Evolutionary conservation across 2,329 filamentous ascomycete genomes (phyloP), one percentile per base, ranked within the genome.

Genomic region (Ramichloridium luteum): DNA sequence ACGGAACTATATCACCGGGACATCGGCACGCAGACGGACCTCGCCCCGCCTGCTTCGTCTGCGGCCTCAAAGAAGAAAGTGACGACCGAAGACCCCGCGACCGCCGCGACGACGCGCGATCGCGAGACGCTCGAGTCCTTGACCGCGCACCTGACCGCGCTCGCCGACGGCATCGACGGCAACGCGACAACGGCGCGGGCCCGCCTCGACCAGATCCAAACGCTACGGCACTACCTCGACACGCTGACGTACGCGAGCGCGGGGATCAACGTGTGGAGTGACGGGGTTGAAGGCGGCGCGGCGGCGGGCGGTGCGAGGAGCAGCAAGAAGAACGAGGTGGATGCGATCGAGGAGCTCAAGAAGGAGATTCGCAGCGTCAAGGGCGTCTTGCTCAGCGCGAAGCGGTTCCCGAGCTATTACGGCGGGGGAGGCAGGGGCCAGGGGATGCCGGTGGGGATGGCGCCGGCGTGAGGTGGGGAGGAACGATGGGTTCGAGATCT

Each of bases 1-100:
- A 75, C 77, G 1, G 81, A 88, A 55, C 70, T 86, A 39, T 90
- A 83, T 57, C 80, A 86, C 54, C 73, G 80, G 27, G 82, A 90
- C 50, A 70, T 83, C 37, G 80, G 80, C 41, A 80, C 81, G 1
- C 82, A 90, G 55, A 90, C 82, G 0, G 36, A 38, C 12, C 75
- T 73, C 0, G 65, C 64, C 1, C 60, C 60, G 0, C 53, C 64
- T 3, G 65, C 53, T 16, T 41, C 16, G 15, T 50, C 51, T 8
- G 34, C 13, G 11, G 18, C 28, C 5, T 27, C 23, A 17, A 30
- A 6, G 31, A 25, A 23, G 34, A 28, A 9, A 38, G 44, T 13
- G 37, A 41, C 10, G 53, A 54, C 1, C 38, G 50, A 6, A 34
- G 49, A 1, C 40, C 39, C 36, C 28, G 45, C 35, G 38, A 49